Base-by-base conservation (phyloP, 768 basidiomycete genomes). In the Austroboletus eburneus region DNA sequence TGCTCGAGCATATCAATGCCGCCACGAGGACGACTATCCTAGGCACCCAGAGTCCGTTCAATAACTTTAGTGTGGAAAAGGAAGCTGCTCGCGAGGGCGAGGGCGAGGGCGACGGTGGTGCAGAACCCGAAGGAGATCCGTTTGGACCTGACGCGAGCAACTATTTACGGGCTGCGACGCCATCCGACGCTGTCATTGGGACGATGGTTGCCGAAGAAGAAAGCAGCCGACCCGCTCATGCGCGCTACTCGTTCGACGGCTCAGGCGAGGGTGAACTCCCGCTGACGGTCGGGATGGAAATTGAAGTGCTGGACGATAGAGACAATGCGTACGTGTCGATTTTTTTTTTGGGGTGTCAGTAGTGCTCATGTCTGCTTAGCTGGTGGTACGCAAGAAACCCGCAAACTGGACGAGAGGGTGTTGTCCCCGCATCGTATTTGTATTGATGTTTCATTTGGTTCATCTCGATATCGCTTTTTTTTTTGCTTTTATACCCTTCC, bases 341-440 rank as follows among this genome's bases (percentile, higher is more conserved):
- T 46, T 17, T 23, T 7, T 21, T 6, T 6, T 5, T 22, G 9
- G 36, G 8, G 16, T 44, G 16, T 7, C 17, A 35, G 18, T n/a
- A 7, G 4, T 10, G 23, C 21, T 66, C 29, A 68, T 23, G 30
- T 18, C 10, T 49, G 45, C 40, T 43, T 49, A 92, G 92, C 38
- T 97, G 93, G 93, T 96, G 92, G 93, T 94, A 88, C 59, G 89
- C 85, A 42, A 79, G 91, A 25, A 89, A 94, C 64, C 70, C 79
- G 18, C 77, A 78, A 42, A 83, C 85, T 39, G 88, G 91, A 9
- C 78, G 74, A 40, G 90, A 94, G 69, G 93, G 93, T 12, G 87
- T 94, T 25, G 88, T 96, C 41, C 93, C 93, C 9, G 87, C 91
- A 34, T 82, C 90, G 47, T 97, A 94, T 75, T 74, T 91, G 70